Base-by-base conservation (phyloP, 2,329 filamentous ascomycete genomes). In the Aspergillus persii region DNA sequence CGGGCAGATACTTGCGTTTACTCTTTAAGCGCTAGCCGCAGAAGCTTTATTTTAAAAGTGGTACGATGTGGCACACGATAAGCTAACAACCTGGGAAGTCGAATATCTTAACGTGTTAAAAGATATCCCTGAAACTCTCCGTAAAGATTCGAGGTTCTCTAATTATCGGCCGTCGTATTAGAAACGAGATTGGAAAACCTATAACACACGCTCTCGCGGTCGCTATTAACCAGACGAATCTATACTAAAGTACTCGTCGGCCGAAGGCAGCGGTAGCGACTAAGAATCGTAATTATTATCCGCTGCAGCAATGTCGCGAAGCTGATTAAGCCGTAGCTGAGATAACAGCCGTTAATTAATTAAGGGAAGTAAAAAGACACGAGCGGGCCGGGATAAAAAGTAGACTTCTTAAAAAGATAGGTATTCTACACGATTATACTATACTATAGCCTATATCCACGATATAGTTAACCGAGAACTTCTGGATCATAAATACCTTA, bases 1-100 rank as follows among this genome's bases (percentile, higher is more conserved):
- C 3, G 68, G 65, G 12, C 69, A 75, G 58, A 54, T 74, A 26
- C 64, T 73, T 53, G 64, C 69, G 2, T 76, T 76, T 57, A 71
- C 66, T 33, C 63, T 76, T 23, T 50, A 69, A 50, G 67, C 71
- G 26, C 61, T 75, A 7, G 53, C 63, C 57, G 61, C 59, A 18
- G 63, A 63, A 41, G 31, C 59, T 60, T 55, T 57, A 15, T 53
- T 63, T 60, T 47, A 66, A 61, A 57, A 65, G 44, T 75, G 69
- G 72, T 57, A 67, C 27, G 54, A 65, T 58, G 23, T 47, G 8
- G 68, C 64, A 53, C 8, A 59, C 6, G 41, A 62, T 3, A 39
- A 63, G 33, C 67, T 74, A 9, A 60, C 46, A 18, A 65, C 62
- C 11, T 66, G 63, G 62, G 33, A n/a, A n/a, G n/a, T n/a, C n/a